Evolutionary conservation across 495 filamentous ascomycete species (phyloP).

Genomic region (Choiromyces venosus): DNA sequence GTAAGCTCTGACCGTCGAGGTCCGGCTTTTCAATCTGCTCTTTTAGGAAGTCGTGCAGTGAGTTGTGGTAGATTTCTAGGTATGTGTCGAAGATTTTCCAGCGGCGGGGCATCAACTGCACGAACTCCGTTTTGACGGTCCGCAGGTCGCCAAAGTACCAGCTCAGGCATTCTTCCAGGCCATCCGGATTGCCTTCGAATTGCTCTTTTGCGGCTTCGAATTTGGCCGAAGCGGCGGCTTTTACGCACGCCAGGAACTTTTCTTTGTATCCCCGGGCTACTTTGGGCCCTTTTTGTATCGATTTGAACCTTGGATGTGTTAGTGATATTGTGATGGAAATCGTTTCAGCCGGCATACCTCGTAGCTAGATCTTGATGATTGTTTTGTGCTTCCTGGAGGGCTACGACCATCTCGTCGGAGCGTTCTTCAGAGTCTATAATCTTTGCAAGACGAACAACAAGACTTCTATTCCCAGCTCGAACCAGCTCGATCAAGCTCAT

Average conservation of each 20-base stretch:
- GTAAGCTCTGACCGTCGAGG: slow-evolving; percentile 60
- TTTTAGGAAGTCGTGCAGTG: slow-evolving; percentile 91
- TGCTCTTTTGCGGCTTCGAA: slow-evolving; percentile 67
- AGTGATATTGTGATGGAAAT: neutral
- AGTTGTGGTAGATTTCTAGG: slow-evolving; percentile 76
- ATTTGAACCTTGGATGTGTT: slow-evolving; percentile 64
- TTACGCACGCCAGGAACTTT: slow-evolving; percentile 78
- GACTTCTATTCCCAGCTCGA: slow-evolving; percentile 71
- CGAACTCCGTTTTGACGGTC: slow-evolving; percentile 84
- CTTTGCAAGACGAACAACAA: slow-evolving; percentile 85
- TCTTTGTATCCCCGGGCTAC: slow-evolving; percentile 94
- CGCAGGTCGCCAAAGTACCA: slow-evolving; percentile 99
- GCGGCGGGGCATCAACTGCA: slow-evolving; percentile 83
- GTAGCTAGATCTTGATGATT: slow-evolving; percentile 91
- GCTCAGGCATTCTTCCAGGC: slow-evolving; percentile 72
- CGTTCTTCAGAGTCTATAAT: slow-evolving; percentile 94
- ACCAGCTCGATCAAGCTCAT: slow-evolving; percentile 85
- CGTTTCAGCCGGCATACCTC: slow-evolving; percentile 17
- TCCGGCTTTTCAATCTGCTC: slow-evolving; percentile 64
- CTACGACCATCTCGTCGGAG: slow-evolving; percentile 82
- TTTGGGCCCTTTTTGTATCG: slow-evolving; percentile 84
- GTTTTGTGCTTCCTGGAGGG: slow-evolving; percentile 85
- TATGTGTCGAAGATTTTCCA: slow-evolving; percentile 96
- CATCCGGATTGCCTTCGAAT: slow-evolving; percentile 77
- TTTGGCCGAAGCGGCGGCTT: slow-evolving; percentile 63